Evolutionary conservation across 2,329 filamentous ascomycete genomes (phyloP).

Genomic region (Chaetomiaceae sp.): DNA sequence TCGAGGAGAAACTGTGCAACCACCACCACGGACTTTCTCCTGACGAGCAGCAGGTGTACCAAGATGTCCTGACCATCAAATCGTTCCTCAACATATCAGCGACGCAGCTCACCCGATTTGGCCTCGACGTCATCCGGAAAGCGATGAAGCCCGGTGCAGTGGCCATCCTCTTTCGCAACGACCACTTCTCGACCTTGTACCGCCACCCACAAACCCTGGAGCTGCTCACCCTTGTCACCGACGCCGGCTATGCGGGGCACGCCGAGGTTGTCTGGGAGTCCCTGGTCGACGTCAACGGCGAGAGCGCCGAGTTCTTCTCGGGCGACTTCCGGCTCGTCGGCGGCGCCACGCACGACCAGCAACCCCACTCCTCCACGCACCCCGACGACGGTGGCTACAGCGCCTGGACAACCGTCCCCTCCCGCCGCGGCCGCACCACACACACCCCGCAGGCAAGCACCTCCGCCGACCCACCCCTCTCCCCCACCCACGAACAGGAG

Average conservation of each 20-base stretch:
- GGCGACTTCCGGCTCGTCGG: slow-evolving; percentile 88
- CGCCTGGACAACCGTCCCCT: slow-evolving; percentile 52
- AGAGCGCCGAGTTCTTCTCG: slow-evolving; percentile 74
- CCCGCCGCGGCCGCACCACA: slow-evolving; percentile 27
- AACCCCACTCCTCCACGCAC: not conserved
- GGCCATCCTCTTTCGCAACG: slow-evolving; percentile 91
- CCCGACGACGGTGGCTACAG: not conserved
- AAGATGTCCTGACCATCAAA: slow-evolving; percentile 80
- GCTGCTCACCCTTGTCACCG: slow-evolving; percentile 81
- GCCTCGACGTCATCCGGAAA: slow-evolving; percentile 66
- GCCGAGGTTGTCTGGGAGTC: slow-evolving; percentile 96
- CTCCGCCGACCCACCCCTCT: slow-evolving; percentile 27
- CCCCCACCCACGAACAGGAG: slow-evolving; percentile 57
- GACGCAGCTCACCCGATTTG: slow-evolving; percentile 80
- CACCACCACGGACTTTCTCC: slow-evolving; percentile 53
- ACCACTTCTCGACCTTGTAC: slow-evolving; percentile 93
- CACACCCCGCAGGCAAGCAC: slow-evolving; percentile 16
- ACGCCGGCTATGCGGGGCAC: slow-evolving; percentile 81
- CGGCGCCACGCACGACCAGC: slow-evolving; percentile 35
- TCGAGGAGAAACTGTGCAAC: slow-evolving; percentile 67
- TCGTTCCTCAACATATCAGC: slow-evolving; percentile 71
- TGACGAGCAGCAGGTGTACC: slow-evolving; percentile 71
- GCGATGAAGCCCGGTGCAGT: slow-evolving; percentile 70
- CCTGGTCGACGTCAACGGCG: slow-evolving; percentile 79
- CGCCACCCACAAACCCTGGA: slow-evolving; percentile 73